Evolutionary conservation across 345 rosid genomes (phyloP).

Genomic region (Mangifera indica): DNA sequence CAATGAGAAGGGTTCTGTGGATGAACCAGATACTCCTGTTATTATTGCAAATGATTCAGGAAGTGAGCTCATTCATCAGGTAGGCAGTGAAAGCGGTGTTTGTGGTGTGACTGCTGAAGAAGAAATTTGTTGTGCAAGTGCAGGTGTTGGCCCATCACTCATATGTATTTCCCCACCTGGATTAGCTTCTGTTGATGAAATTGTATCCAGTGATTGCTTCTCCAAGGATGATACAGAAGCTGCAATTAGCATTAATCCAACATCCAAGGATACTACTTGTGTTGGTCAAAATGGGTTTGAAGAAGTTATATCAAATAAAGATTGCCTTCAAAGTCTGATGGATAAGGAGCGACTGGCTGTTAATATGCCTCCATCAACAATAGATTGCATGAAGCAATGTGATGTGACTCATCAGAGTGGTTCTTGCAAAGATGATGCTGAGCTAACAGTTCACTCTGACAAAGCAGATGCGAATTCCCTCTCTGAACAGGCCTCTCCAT

Average conservation of each 20-base stretch:
- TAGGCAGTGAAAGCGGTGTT: constrained; percentile 1
- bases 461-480: constrained; percentile 2
- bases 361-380: constrained; percentile 8
- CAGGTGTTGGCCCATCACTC: constrained; percentile 25
- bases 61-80: constrained; percentile 13
- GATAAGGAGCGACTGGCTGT: constrained; percentile 8
- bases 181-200: constrained; percentile 19
- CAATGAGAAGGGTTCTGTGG: constrained; percentile 17
- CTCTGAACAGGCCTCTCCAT: constrained; percentile 10
- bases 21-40: constrained; percentile 11
- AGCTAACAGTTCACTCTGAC: constrained; percentile 12
- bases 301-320: constrained; percentile 5
- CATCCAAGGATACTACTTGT: constrained; percentile 6
- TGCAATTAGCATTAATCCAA: background rate
- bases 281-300: constrained; percentile 9
- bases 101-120: constrained; percentile 22
- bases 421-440: constrained; percentile 7
- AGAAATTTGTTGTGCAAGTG: constrained; percentile 21
- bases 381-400: constrained; percentile 14
- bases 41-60: constrained; percentile 23
- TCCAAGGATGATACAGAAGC: constrained; percentile 17
- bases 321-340: constrained; percentile 10
- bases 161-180: constrained; percentile 10
- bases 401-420: background rate
- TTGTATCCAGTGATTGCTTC: constrained; percentile 21